Evolutionary conservation across 1,284 basidiomycete species (phyloP), one percentile per base, ranked within the genome.

Genomic region (Ganoderma meredithae): DNA sequence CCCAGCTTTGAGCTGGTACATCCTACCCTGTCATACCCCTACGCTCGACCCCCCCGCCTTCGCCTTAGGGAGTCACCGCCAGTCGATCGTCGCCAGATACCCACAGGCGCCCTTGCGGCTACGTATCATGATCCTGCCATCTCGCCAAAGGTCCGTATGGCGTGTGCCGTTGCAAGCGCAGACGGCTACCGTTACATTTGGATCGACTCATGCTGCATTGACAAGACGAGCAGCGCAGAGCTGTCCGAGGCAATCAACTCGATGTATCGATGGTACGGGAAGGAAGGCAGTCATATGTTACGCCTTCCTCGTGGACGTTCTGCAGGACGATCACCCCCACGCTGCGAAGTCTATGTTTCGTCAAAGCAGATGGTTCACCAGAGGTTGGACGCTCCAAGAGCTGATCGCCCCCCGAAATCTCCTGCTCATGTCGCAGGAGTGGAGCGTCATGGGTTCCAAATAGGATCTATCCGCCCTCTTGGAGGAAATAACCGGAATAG

Each of bases 221-320:
- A 49, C 47, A 49, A 49, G 47, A 49, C 47, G 10, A 49, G 47
- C 47, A 49, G 47, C n/a, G 19, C 47, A 19, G 47, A 49, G 22
- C 17, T 49, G 47, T n/a, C 47, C n/a, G 47, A 49, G 19, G 19
- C 47, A 4, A 49, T 41, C 40, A 41, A 44, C 43, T 44, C 43
- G 17, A 44, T 44, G 43, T 44, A 44, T 19, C 43, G 43, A 13
- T 52, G 49, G 49, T 52, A 52, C 49, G 49, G 49, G 8, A 22
- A 25, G 22, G 49, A 22, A 25, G 22, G 49, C 49, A 5, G 49
- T 8, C 9, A 27, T 52, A 13, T 52, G 49, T 22, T 52, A 52
- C 12, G 49, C 49, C 49, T 52, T 25, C 12, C 22, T 52, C 25
- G 49, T 17, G 3, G 52, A 53, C 52, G 52, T 53, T 9, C 52